Evolutionary conservation across 305 asterid genomes (phyloP).

Genomic region (Plantago lanceolata): DNA sequence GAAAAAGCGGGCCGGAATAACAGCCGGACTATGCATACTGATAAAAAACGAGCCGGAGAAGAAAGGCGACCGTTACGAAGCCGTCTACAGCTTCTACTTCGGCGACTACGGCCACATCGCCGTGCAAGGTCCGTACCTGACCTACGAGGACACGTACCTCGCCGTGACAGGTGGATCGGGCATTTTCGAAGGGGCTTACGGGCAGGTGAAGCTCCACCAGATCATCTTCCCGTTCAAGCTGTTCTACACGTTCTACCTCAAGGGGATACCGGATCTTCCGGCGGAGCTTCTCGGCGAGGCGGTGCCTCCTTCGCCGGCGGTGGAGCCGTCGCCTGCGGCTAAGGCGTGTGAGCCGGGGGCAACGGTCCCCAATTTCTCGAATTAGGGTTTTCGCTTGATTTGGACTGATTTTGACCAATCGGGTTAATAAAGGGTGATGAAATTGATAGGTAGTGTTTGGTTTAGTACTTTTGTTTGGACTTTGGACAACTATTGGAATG

Average conservation of each 20-base stretch:
- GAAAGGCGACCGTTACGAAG: slow-evolving; percentile 89
- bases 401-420: no score
- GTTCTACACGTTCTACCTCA: slow-evolving; percentile 79
- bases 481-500: no score
- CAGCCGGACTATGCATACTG: slow-evolving; percentile 77
- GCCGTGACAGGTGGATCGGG: slow-evolving; percentile 98
- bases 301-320: slow-evolving; percentile 68
- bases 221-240: slow-evolving; percentile 79
- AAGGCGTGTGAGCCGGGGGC: slow-evolving; percentile 76
- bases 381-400: slow-evolving; percentile 28
- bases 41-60: slow-evolving; percentile 82
- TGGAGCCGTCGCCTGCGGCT: slow-evolving; percentile 76
- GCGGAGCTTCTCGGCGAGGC: slow-evolving; percentile 54
- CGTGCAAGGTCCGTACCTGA: slow-evolving; percentile 79
- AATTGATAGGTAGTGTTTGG: no score
- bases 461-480: no score
- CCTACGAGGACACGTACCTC: slow-evolving; percentile 70
- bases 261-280: slow-evolving; percentile 80
- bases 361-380: slow-evolving; percentile 44
- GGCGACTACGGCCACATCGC: slow-evolving; percentile 89
- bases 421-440: no score
- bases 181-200: slow-evolving; percentile 77
- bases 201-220: slow-evolving; percentile 85
- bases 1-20: slow-evolving; percentile 77
- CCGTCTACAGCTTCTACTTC: slow-evolving; percentile 84